These are phyloP conservation scores for Cyclospora cayetanensis DNA, from an alignment of 169 alveolate genomes.

Conservation along the genomic window DNA sequence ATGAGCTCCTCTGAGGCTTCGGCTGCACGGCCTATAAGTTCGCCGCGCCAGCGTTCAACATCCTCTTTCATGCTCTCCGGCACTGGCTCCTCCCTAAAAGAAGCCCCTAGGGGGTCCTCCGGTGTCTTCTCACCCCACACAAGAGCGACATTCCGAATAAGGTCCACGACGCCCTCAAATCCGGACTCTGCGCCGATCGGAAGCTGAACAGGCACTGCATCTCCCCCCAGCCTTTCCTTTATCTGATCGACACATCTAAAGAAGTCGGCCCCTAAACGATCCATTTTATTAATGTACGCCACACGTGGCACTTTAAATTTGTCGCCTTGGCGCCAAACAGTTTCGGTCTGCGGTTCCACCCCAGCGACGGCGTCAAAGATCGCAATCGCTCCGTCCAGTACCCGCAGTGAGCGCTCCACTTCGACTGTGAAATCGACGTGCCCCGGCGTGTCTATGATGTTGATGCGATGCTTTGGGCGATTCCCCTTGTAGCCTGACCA, in stretches of 20 bases:
- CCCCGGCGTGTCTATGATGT: slow-evolving; percentile 98
- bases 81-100: slow-evolving; percentile 62
- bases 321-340: slow-evolving; percentile 95
- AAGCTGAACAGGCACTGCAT: slow-evolving; percentile 89
- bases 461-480: slow-evolving; percentile 82
- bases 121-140: slow-evolving; percentile 43
- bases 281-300: slow-evolving; percentile 95
- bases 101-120: slow-evolving; percentile 68
- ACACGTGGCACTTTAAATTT: slow-evolving; percentile 87
- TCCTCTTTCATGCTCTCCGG: slow-evolving; percentile 72
- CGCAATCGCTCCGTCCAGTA: slow-evolving; percentile 97
- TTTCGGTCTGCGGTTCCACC: slow-evolving; percentile 95
- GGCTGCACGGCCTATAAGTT: slow-evolving; percentile 79
- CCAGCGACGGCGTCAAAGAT: slow-evolving; percentile 98
- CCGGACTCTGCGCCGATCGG: slow-evolving; percentile 90
- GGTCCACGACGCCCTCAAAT: slow-evolving; percentile 91
- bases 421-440: slow-evolving; percentile 95
- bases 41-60: slow-evolving; percentile 29
- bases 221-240: slow-evolving; percentile 84
- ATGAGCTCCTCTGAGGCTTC: slow-evolving; percentile 89
- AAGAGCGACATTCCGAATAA: slow-evolving; percentile 74
- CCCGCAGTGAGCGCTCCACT: slow-evolving; percentile 94
- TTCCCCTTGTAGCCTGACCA: slow-evolving; percentile 86
- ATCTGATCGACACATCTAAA: slow-evolving; percentile 88
- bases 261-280: slow-evolving; percentile 92